Base-by-base conservation (phyloP, 2,329 filamentous ascomycete genomes). In the Chaetomium strumarium region DNA sequence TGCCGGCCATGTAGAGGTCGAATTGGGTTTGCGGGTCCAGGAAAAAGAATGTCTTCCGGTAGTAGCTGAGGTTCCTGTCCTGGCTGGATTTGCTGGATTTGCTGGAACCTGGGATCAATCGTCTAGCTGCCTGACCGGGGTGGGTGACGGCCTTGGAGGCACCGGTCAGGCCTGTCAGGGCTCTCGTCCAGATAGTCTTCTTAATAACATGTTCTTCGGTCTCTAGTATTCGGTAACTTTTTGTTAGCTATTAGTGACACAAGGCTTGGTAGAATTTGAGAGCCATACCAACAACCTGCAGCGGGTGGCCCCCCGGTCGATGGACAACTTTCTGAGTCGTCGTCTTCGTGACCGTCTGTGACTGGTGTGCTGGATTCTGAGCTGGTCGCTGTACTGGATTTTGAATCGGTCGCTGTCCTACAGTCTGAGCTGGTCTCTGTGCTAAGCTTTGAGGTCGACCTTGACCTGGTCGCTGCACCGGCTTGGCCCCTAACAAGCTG, bases 1-100 rank as follows among this genome's bases (percentile, higher is more conserved):
- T 11, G 14, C 55, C 55, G 9, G 48, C 37, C 12, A 46, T 19
- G 51, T 51, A 54, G 20, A 56, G 51, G 41, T 56, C 42, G 40
- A 40, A 56, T 40, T 49, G 51, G 9, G n/a, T 24, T 14, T 52
- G 45, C 8, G 34, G 8, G 34, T 47, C 24, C 20, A 48, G 50
- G 2, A 16, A 3, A 20, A 39, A 44, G 29, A 47, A 52, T n/a
- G 39, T 3, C 9, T 48, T 19, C 17, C 45, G 20, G 40, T 52
- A 52, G 39, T 47, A 52, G 33, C 45, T 44, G 10, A 48, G 12
- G 50, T 52, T 52, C 8, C 17, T 24, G n/a, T 52, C 38, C 12
- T 47, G 39, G 38, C 31, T 44, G 6, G 2, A 5, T 10, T 31
- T 46, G 38, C 31, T 44, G 6, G 2, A 5, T 10, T 31, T 46